phyloP scores from a whole-genome alignment of 1,139 yeast genomes.

The Spathaspora sp. region DNA sequence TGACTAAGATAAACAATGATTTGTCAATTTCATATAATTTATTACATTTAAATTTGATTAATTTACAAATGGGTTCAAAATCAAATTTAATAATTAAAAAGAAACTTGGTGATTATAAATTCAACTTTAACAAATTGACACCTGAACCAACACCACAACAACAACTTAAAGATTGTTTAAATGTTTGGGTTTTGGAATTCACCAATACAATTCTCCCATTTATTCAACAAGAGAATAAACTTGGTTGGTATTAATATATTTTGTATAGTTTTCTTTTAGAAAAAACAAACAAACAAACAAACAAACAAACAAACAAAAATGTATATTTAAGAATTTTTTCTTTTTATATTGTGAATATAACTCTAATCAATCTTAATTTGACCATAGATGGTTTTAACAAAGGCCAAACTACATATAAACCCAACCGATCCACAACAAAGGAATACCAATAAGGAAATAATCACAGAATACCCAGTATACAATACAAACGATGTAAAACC shows the following conservation, averaged over 20 bases:
- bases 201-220: constrained; percentile 26
- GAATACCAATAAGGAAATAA: constrained; percentile 72
- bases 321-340: not conserved
- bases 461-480: constrained; percentile 81
- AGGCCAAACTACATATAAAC: constrained; percentile 68
- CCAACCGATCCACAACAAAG: constrained; percentile 89
- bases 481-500: constrained; percentile 77
- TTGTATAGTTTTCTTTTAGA: not conserved
- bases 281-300: not conserved
- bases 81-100: constrained; percentile 24
- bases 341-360: too few relatives aligned
- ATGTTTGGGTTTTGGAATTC: constrained; percentile 32
- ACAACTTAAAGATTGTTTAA: constrained; percentile 15
- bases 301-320: not conserved
- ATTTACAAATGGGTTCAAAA: constrained; percentile 23
- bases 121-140: constrained; percentile 23
- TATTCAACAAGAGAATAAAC: constrained; percentile 31
- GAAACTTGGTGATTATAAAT: constrained; percentile 26
- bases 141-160: not conserved
- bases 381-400: constrained; percentile 77
- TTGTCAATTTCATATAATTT: constrained; percentile 37
- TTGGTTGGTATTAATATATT: constrained; percentile 35
- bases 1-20: constrained; percentile 38
- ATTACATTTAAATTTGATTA: constrained; percentile 26
- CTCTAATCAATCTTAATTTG: constrained; percentile 77